phyloP scores from a whole-genome alignment of 1,284 basidiomycete species.

The Sphaerobolus stellatus region DNA sequence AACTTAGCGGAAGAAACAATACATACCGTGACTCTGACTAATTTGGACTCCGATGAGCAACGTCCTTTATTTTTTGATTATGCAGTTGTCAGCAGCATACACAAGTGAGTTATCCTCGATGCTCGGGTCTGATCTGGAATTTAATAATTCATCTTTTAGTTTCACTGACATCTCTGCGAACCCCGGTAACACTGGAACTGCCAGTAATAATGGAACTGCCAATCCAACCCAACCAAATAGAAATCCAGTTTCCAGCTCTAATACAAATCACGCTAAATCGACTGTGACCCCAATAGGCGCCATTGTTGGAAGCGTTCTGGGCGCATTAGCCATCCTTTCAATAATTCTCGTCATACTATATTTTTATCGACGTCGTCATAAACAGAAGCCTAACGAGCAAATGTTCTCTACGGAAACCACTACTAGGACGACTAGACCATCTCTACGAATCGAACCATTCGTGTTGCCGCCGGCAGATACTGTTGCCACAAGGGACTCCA shows the following conservation, averaged over 20 bases:
- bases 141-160: neutral
- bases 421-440: no score
- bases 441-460: no score
- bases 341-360: no score
- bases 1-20: neutral
- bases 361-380: no score
- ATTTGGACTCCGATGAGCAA: neutral
- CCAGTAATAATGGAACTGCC: neutral
- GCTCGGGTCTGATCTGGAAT: no score
- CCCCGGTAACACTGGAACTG: neutral
- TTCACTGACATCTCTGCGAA: neutral
- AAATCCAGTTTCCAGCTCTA: neutral
- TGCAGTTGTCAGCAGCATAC: slow-evolving; percentile 6
- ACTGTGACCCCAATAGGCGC: no score
- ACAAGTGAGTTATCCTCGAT: neutral
- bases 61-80: slow-evolving; percentile 11
- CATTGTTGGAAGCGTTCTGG: no score
- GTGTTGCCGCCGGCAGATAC: no score
- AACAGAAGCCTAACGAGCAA: no score
- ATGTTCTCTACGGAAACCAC: no score
- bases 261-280: neutral
- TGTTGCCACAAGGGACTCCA: no score
- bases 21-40: slow-evolving; percentile 9
- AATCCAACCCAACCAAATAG: neutral
- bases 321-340: no score